Base-by-base conservation (phyloP, 2,329 filamentous ascomycete species). In the Ophiostoma australiae region DNA sequence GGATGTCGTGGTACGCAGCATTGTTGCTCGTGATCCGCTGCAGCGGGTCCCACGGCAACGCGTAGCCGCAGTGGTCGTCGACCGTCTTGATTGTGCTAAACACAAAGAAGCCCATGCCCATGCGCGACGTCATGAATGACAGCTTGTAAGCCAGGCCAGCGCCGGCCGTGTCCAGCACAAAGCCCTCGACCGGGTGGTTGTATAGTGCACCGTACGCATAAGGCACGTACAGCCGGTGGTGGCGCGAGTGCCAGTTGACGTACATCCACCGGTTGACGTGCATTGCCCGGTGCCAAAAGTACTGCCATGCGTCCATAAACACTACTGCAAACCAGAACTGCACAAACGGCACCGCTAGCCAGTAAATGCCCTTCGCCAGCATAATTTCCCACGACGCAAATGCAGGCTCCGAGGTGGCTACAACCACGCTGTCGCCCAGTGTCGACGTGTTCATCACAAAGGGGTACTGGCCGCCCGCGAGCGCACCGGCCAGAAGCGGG, bases 261-360 rank as follows among this genome's bases (percentile, higher is more conserved):
- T 98, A 98, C 76, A 99, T 86, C 91, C 92, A 98, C 80, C 92
- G 94, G 83, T 98, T 97, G 83, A 95, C 85, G 81, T 99, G 95
- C 95, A 99, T 99, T 72, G 91, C 87, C 55, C 95, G 92, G 81
- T 99, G 95, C 76, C 94, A 86, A 81, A 97, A 97, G 82, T 99
- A 99, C 79, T 99, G 94, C 95, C 95, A 99, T 65, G 93, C 95
- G 81, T 99, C 95, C 75, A 98, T 87, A 74, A 96, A 84, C 74
- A 87, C 82, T 72, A 94, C 86, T 33, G 90, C 95, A 68, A 91
- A 77, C 72, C 87, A 81, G 78, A 97, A 91, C 79, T 98, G 94
- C 68, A 94, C 70, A 3, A 83, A 85, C 0, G 95, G 95, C 73
- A 98, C 85, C 55, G 90, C 78, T 73, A 89, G 81, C 84, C 91